Conservation (phyloP, 1,284 basidiomycete genomes). For the Melampsora larici-populina region DNA sequence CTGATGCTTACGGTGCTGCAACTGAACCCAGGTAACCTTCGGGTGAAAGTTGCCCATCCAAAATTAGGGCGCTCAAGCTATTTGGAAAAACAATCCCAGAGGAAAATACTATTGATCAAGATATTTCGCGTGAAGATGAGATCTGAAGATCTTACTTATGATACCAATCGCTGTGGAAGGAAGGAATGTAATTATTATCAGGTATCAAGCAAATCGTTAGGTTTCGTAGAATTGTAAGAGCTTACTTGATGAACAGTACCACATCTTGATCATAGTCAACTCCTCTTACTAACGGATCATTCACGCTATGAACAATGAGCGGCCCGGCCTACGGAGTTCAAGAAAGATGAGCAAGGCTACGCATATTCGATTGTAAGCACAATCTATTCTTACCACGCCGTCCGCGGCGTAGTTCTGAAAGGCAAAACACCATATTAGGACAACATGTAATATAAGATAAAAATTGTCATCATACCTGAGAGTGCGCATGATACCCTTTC, state of each 20-base stretch:
- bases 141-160: slow-evolving; percentile 49
- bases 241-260: slow-evolving; percentile 53
- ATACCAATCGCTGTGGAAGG: slow-evolving; percentile 54
- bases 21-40: slow-evolving; percentile 48
- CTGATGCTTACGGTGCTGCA: slow-evolving; percentile 47
- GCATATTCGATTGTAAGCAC: background rate
- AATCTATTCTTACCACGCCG: slow-evolving; percentile 48
- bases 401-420: background rate
- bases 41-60: slow-evolving; percentile 39
- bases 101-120: no score
- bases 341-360: no score
- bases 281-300: slow-evolving; percentile 50
- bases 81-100: no score
- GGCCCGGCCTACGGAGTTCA: background rate
- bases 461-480: background rate
- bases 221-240: background rate
- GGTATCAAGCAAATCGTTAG: background rate
- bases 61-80: background rate
- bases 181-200: background rate
- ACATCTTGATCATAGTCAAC: slow-evolving; percentile 50
- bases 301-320: slow-evolving; percentile 50
- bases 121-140: background rate
- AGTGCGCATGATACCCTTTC: background rate
- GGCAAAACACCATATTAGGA: background rate
- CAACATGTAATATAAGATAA: background rate